A percentile compares a stretch with the other conserved stretches of the same genome.
phyloP scores from a whole-genome alignment of 192 early-diverging fungal genomes.

The Coemansia nantahalensis region DNA sequence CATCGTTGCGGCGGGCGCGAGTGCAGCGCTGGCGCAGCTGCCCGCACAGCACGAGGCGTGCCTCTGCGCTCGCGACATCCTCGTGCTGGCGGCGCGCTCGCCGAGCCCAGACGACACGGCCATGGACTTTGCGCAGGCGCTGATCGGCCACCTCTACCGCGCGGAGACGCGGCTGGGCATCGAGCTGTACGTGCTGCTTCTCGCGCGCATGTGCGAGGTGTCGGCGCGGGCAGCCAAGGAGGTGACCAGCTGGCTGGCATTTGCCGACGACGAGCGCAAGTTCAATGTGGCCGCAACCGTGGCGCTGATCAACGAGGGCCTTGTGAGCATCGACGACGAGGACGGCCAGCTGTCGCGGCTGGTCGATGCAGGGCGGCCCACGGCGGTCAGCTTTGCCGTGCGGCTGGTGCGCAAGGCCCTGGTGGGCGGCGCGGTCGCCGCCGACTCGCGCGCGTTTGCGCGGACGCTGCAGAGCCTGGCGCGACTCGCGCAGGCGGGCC shows the following conservation, averaged over 20 bases:
- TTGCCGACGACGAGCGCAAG: slow-evolving; percentile 94
- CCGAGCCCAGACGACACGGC: slow-evolving; percentile 74
- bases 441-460: slow-evolving; percentile 58
- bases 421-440: slow-evolving; percentile 49
- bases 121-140: slow-evolving; percentile 85
- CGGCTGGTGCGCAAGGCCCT: slow-evolving; percentile 71
- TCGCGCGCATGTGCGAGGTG: slow-evolving; percentile 82
- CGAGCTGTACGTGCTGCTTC: slow-evolving; percentile 77
- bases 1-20: slow-evolving; percentile 49
- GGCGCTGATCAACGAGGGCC: slow-evolving; percentile 73
- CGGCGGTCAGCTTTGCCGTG: slow-evolving; percentile 75
- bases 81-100: slow-evolving; percentile 66
- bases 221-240: slow-evolving; percentile 79
- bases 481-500: slow-evolving; percentile 62
- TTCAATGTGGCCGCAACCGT: slow-evolving; percentile 82
- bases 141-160: slow-evolving; percentile 82
- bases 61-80: slow-evolving; percentile 69
- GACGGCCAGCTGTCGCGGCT: slow-evolving; percentile 86
- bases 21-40: slow-evolving; percentile 58
- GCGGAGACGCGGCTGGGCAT: slow-evolving; percentile 70
- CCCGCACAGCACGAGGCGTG: slow-evolving; percentile 80
- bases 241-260: slow-evolving; percentile 88
- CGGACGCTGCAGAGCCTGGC: slow-evolving; percentile 74
- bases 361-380: slow-evolving; percentile 71
- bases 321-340: slow-evolving; percentile 76